A percentile compares a stretch with the other conserved stretches of the same genome.
Evolutionary conservation across 768 basidiomycete species (phyloP).

Genomic region (Filobasidium floriforme): DNA sequence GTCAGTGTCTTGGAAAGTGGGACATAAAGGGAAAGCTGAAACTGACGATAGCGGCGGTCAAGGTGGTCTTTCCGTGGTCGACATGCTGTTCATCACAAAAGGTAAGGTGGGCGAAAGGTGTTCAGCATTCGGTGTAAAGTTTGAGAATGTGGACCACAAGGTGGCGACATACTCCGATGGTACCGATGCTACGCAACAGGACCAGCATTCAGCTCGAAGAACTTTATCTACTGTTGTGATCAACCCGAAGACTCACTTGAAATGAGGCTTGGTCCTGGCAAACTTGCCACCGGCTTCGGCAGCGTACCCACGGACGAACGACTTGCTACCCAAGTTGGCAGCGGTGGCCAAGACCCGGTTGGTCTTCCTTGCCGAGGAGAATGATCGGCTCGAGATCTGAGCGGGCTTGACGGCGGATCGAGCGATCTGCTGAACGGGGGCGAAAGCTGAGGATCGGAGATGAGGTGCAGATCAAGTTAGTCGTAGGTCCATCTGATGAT

Average conservation of each 20-base stretch:
- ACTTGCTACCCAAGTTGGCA: conserved; percentile 4
- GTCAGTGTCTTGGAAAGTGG: background rate
- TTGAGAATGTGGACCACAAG: background rate
- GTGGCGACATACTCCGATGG: conserved; percentile 41
- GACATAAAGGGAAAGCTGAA: background rate
- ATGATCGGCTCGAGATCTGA: background rate
- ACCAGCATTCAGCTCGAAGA: background rate
- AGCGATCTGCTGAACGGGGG: conserved; percentile 2
- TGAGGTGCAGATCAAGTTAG: background rate
- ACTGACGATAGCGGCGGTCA: conserved; percentile 44
- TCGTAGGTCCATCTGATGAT: too few species aligned
- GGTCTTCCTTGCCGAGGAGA: background rate
- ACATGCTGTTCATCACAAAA: conserved; percentile 36
- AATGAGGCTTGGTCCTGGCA: conserved; percentile 45
- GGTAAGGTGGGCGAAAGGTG: background rate
- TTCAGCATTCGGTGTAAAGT: background rate
- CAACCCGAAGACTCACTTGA: conserved; percentile 45
- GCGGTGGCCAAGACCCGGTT: conserved; percentile 1
- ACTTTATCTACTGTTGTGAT: too few species aligned
- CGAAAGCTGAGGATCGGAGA: background rate
- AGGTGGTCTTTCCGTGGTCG: conserved; percentile 47
- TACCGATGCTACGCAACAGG: conserved; percentile 44
- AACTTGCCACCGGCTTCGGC: conserved; percentile 44
- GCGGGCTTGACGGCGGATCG: background rate
- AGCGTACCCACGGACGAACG: conserved; percentile 29